Evolutionary conservation across 805 yeast genomes (phyloP).

Genomic region (Grigorovia yakushimaensis): DNA sequence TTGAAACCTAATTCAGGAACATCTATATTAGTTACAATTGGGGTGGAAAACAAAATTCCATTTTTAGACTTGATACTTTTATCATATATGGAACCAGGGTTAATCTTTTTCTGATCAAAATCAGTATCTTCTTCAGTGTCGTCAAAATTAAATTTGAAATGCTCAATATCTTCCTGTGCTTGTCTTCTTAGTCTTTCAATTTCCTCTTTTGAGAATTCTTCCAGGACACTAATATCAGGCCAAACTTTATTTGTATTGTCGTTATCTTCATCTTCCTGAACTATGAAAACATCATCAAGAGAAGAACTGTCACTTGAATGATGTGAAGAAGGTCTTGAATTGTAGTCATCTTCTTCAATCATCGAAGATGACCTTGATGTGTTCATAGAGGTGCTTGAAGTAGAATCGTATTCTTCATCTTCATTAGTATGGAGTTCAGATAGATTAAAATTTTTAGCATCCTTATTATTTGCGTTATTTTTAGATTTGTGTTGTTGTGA

Average conservation of each 20-base stretch:
- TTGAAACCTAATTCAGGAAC: conserved; percentile 33
- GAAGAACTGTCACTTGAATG: conserved; percentile 52
- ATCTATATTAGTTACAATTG: conserved; percentile 36
- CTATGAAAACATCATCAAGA: conserved; percentile 86
- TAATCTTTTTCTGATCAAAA: background rate
- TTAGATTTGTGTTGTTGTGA: conserved; percentile 4
- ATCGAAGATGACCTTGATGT: background rate
- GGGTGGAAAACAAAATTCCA: conserved; percentile 33
- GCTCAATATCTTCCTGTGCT: conserved; percentile 31
- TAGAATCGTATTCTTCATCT: conserved; percentile 3
- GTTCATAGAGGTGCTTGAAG: background rate
- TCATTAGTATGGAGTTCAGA: background rate
- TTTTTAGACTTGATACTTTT: conserved; percentile 5
- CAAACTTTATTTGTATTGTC: conserved; percentile 35
- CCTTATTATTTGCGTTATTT: background rate
- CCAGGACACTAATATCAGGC: conserved; percentile 76
- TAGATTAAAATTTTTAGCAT: background rate
- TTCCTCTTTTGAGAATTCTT: conserved; percentile 72
- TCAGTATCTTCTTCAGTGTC: conserved; percentile 23
- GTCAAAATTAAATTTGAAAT: conserved; percentile 31
- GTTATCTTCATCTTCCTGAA: conserved; percentile 45
- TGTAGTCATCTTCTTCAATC: conserved; percentile 24
- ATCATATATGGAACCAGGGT: background rate
- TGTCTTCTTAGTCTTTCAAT: conserved; percentile 36
- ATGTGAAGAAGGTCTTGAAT: conserved; percentile 33